Conservation (phyloP, 495 filamentous ascomycete species). For the Aspergillus kassunensis region DNA sequence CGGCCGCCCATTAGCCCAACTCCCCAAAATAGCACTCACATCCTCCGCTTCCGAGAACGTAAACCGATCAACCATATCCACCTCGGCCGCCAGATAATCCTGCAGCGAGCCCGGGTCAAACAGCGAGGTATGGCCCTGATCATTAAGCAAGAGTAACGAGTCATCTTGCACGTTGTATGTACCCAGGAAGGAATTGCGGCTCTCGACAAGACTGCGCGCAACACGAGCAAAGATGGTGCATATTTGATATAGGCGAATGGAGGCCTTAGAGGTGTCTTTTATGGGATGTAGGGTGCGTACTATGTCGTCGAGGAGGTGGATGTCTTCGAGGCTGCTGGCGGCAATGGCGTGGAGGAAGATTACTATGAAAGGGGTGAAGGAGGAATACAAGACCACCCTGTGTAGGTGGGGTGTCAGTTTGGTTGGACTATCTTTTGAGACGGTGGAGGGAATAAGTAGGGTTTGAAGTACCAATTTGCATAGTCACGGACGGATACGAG, state of each 20-base stretch:
- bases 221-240: conserved; percentile 16
- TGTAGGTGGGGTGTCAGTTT: neutral
- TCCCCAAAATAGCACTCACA: conserved; percentile 1
- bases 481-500: conserved; percentile 18
- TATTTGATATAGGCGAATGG: conserved; percentile 17
- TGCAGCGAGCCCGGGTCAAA: neutral
- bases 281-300: conserved; percentile 15
- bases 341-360: conserved; percentile 26
- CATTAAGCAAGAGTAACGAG: conserved; percentile 4
- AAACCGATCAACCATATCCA: neutral
- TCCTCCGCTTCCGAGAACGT: conserved; percentile 2
- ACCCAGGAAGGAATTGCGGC: neutral
- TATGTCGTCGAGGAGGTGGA: conserved; percentile 19
- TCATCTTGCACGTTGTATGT: conserved; percentile 8
- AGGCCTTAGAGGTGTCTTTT: conserved; percentile 11
- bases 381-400: conserved; percentile 21
- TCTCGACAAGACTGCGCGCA: conserved; percentile 11
- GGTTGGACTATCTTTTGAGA: neutral
- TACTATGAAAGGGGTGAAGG: conserved; percentile 24
- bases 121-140: neutral
- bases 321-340: conserved; percentile 13
- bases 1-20: conserved; percentile 6
- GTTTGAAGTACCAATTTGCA: conserved; percentile 21
- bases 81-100: conserved; percentile 6
- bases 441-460: neutral